Percentiles rank a stretch among this genome's conserved stretches.
Conservation (phyloP, 2,329 filamentous ascomycete genomes). For the Penicillium sp. region DNA sequence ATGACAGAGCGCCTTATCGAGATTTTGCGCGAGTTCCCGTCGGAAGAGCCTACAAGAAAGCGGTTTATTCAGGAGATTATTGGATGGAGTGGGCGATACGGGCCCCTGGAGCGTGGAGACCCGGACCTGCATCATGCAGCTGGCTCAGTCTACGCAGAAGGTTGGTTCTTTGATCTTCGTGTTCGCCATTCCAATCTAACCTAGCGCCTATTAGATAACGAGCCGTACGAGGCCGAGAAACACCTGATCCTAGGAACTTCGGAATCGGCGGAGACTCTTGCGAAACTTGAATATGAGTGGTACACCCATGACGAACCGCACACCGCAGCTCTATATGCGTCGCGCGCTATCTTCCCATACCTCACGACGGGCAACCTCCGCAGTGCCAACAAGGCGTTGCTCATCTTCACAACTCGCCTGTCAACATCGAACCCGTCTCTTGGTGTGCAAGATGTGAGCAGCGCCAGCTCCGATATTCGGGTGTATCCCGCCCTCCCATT, state of each 20-base stretch:
- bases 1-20: slow-evolving; percentile 64
- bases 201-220: slow-evolving; percentile 61
- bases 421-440: slow-evolving; percentile 59
- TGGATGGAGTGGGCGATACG: slow-evolving; percentile 80
- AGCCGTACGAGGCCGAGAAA: slow-evolving; percentile 88
- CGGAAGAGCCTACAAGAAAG: slow-evolving; percentile 86
- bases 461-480: slow-evolving; percentile 68
- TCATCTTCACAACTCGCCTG: slow-evolving; percentile 70
- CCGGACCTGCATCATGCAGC: slow-evolving; percentile 92
- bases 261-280: slow-evolving; percentile 78
- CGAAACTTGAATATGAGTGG: slow-evolving; percentile 87
- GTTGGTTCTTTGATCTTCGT: slow-evolving; percentile 35
- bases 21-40: slow-evolving; percentile 75
- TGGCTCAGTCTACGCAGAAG: slow-evolving; percentile 82
- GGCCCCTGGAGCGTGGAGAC: slow-evolving; percentile 86
- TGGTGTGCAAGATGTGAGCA: slow-evolving; percentile 78
- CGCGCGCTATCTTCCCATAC: slow-evolving; percentile 85
- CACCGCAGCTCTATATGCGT: slow-evolving; percentile 81
- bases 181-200: slow-evolving; percentile 11
- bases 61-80: slow-evolving; percentile 87
- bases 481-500: slow-evolving; percentile 91
- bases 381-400: slow-evolving; percentile 79
- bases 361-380: slow-evolving; percentile 86
- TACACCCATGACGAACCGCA: slow-evolving; percentile 86
- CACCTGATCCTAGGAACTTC: slow-evolving; percentile 87